Percentiles rank a stretch among this genome's conserved stretches.
Conservation (phyloP, 2,329 filamentous ascomycete genomes). For the Venturia oleaginea region DNA sequence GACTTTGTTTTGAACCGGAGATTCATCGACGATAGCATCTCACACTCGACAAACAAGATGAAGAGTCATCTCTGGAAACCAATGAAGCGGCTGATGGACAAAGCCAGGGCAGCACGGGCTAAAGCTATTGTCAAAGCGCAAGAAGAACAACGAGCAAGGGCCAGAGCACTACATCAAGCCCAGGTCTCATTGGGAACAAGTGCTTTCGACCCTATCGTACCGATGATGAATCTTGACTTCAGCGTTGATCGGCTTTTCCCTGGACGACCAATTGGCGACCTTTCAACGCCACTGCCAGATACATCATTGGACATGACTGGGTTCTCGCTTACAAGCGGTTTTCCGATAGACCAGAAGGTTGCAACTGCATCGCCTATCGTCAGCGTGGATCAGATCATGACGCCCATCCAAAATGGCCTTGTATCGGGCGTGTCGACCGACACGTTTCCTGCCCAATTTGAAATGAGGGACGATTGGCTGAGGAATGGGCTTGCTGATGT, state of each 20-base stretch:
- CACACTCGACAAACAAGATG: constrained; percentile 15
- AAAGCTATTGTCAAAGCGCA: constrained; percentile 7
- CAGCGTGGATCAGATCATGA: not conserved
- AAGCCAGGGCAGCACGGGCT: not conserved
- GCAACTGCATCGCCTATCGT: not conserved
- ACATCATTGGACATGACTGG: constrained; percentile 9
- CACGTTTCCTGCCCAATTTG: not conserved
- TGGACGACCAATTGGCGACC: not conserved
- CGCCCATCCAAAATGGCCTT: not conserved
- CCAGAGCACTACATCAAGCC: not conserved
- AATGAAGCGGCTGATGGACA: constrained; percentile 9
- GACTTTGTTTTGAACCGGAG: constrained; percentile 36
- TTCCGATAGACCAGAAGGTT: not conserved
- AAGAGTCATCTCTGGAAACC: constrained; percentile 53
- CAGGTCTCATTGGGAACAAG: not conserved
- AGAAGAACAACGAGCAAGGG: not conserved
- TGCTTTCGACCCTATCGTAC: constrained; percentile 1
- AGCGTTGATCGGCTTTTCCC: constrained; percentile 5
- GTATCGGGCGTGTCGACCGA: not conserved
- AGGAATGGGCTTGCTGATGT: not conserved
- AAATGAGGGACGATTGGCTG: not conserved
- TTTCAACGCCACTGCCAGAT: not conserved
- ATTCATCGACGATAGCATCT: constrained; percentile 28
- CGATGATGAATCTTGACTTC: constrained; percentile 10
- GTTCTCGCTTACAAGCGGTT: not conserved